Evolutionary conservation across 2,329 filamentous ascomycete species (phyloP), one percentile per base, ranked within the genome.

Genomic region (Botrytis deweyae): DNA sequence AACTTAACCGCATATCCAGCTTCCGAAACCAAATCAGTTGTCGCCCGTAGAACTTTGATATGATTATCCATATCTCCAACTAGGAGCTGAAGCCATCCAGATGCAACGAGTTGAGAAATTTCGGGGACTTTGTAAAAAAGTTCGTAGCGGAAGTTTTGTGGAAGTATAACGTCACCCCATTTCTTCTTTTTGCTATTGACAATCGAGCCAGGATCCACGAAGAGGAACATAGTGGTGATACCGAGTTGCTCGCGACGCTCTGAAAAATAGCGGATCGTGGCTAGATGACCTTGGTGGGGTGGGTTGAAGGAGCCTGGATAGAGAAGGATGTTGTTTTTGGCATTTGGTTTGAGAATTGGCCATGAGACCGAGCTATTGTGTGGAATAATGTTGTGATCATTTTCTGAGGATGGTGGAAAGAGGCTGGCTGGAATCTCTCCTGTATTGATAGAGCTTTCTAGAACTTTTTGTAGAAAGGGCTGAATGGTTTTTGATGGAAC

Each of bases 251-350:
- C 46, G 6, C 66, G 66, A 14, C 36, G 36, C n/a, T 68, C 66
- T 1, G 38, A 29, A 22, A 58, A 58, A 25, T 68, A 58, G 10
- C 3, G 66, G 10, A 68, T 42, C 2, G 66, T 68, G 25, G 66
- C 66, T 10, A 68, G 49, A 22, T 68, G 49, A 7, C 66, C 66
- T 42, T 58, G 66, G 4, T 68, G 66, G 18, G 49, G 66, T 33
- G 66, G 66, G 18, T 68, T 68, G 18, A 68, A 68, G 16, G 36
- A 68, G 49, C 66, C 66, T 33, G 49, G 25, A 12, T 68, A 68
- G 1, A 68, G 49, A 38, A 68, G 36, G 10, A 68, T 58, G 3
- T 58, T 68, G 18, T 68, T 68, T 42, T n/a, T 68, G 36, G 25
- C 6, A 22, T 42, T 33, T 12, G 36, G 1, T 2, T 68, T 22